Conservation (phyloP, 179 eudicot species). For the Amaranthus tricolor region DNA sequence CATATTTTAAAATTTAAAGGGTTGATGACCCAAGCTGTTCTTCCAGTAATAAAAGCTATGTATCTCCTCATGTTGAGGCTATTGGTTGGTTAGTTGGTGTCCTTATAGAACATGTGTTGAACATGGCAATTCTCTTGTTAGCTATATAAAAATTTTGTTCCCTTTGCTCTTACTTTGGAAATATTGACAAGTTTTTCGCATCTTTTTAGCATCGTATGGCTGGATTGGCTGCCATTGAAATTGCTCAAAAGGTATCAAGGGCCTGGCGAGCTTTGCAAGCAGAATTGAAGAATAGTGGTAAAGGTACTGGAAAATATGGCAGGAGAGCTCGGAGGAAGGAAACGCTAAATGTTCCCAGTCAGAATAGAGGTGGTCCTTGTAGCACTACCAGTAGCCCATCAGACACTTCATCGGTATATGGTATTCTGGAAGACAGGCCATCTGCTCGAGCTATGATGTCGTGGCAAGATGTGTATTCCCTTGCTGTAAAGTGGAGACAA, state of each 20-base stretch:
- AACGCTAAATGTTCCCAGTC: conserved; percentile 51
- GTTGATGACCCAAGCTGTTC: not conserved
- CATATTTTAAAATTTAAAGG: not conserved
- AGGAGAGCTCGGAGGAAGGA: conserved; percentile 80
- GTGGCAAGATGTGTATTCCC: conserved; percentile 83
- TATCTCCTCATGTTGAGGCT: conserved; percentile 9
- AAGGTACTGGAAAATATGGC: conserved; percentile 60
- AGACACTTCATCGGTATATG: conserved; percentile 57
- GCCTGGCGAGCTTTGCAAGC: conserved; percentile 87
- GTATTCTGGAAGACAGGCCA: conserved; percentile 59
- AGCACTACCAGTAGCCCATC: conserved; percentile 79
- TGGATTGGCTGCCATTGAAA: conserved; percentile 95
- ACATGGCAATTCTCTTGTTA: conserved; percentile 1
- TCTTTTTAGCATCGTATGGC: conserved; percentile 96
- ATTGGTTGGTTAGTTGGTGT: not conserved
- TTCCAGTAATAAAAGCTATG: conserved; percentile 2
- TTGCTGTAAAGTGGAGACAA: conserved; percentile 99
- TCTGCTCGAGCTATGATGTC: conserved; percentile 61
- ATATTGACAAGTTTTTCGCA: conserved; percentile 16
- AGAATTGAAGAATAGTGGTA: conserved; percentile 70
- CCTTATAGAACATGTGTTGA: not conserved
- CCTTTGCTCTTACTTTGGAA: not conserved
- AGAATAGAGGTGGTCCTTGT: conserved; percentile 96
- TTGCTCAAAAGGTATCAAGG: conserved; percentile 91
- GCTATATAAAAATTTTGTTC: not conserved